These are phyloP conservation scores for Geotrichum reessii DNA, from an alignment of 1,139 yeast species.

Conservation along the genomic window DNA sequence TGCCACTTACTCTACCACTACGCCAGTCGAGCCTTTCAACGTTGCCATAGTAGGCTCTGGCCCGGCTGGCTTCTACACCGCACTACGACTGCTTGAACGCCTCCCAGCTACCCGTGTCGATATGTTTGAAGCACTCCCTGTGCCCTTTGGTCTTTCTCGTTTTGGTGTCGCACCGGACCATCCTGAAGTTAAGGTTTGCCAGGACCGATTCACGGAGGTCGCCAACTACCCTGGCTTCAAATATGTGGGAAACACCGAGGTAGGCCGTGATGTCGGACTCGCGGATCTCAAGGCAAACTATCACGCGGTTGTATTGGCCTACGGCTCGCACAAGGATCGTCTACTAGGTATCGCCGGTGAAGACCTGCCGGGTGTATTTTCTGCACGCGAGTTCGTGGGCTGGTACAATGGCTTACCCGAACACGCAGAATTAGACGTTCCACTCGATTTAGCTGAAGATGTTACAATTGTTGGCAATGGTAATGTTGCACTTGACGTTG, in stretches of 20 bases:
- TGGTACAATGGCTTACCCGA: constrained; percentile 95
- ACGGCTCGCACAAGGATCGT: constrained; percentile 73
- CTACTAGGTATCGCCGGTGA: constrained; percentile 57
- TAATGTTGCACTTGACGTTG: constrained; percentile 92
- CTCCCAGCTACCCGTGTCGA: constrained; percentile 36
- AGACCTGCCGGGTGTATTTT: constrained; percentile 54
- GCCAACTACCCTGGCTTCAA: constrained; percentile 39
- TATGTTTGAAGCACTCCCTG: constrained; percentile 72
- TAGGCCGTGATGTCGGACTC: constrained; percentile 57
- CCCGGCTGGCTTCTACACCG: constrained; percentile 93
- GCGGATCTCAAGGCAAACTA: constrained; percentile 49
- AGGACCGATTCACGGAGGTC: constrained; percentile 64
- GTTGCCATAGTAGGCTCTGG: constrained; percentile 90
- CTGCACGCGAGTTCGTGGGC: constrained; percentile 83
- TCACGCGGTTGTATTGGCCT: constrained; percentile 70
- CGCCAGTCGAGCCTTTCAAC: constrained; percentile 26
- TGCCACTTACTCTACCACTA: constrained; percentile 2
- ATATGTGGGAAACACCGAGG: constrained; percentile 68
- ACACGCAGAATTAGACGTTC: constrained; percentile 32
- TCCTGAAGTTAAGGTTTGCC: constrained; percentile 83
- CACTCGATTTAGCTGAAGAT: constrained; percentile 45
- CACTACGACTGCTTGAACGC: constrained; percentile 62
- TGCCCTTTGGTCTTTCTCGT: constrained; percentile 86
- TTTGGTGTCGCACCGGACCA: constrained; percentile 99
- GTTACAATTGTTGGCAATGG: constrained; percentile 94